A percentile compares a stretch with the other conserved stretches of the same genome.
Conservation (phyloP, 164 flowering plant genomes). For the Sextonia rubra region DNA sequence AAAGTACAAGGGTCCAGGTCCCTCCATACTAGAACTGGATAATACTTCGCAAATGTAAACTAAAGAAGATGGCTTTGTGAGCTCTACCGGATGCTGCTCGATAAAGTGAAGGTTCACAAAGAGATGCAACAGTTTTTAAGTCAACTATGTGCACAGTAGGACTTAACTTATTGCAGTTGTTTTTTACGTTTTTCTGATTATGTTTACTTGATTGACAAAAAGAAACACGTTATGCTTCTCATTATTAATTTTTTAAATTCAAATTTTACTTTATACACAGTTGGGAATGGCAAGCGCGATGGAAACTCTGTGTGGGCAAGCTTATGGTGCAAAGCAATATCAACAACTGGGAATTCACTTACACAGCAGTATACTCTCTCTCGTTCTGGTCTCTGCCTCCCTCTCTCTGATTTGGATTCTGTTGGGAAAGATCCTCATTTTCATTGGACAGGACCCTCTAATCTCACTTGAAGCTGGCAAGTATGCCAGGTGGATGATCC, state of each 20-base stretch:
- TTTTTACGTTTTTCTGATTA: no score
- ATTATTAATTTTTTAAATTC: not conserved
- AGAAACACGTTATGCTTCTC: not conserved
- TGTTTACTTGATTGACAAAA: not conserved
- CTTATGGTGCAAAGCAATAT: conserved; percentile 59
- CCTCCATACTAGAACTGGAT: no score
- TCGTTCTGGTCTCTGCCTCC: conserved; percentile 38
- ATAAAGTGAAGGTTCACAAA: no score
- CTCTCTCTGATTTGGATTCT: conserved; percentile 41
- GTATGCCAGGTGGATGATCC: conserved; percentile 37
- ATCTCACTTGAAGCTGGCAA: conserved; percentile 50
- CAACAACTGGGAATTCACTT: conserved; percentile 37
- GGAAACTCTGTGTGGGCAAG: conserved; percentile 64
- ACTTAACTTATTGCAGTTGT: not conserved
- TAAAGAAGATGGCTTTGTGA: no score
- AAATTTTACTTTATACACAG: conserved; percentile 22
- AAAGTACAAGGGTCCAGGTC: no score
- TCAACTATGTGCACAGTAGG: no score
- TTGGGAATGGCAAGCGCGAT: conserved; percentile 52
- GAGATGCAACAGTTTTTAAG: no score
- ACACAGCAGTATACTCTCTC: conserved; percentile 37
- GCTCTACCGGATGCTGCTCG: no score
- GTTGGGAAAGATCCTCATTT: conserved; percentile 38
- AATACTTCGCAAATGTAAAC: no score
- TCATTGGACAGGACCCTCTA: conserved; percentile 50